phyloP scores from a whole-genome alignment of 2,329 filamentous ascomycete genomes.

The Aulographum hederae region DNA sequence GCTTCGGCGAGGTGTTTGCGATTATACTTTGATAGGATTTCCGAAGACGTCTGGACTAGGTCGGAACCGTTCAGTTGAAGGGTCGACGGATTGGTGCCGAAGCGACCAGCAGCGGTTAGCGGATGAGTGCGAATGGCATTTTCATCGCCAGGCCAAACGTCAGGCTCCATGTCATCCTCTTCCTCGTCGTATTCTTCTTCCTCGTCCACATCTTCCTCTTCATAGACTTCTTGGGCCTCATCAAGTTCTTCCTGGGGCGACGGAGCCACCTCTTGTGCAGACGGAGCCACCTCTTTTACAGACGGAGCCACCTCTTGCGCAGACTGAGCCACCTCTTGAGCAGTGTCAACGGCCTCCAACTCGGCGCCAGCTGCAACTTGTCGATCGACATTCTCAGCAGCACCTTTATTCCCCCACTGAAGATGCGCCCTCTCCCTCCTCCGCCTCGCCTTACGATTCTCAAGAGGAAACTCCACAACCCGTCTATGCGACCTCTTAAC shows the following conservation, averaged over 20 bases:
- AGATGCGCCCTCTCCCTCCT: conserved; percentile 4
- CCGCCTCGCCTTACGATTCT: conserved; percentile 15
- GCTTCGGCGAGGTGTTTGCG: conserved; percentile 53
- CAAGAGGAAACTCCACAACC: too few species aligned
- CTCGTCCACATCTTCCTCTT: conserved; percentile 9
- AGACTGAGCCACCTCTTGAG: conserved; percentile 11
- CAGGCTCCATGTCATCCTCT: conserved; percentile 5
- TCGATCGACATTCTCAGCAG: conserved; percentile 13
- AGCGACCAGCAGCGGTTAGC: conserved; percentile 56
- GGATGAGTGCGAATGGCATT: conserved; percentile 47
- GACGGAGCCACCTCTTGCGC: too few species aligned
- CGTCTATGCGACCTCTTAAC: too few species aligned
- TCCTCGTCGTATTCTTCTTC: conserved; percentile 3
- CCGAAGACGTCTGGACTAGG: conserved; percentile 50
- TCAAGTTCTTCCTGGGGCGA: too few species aligned
- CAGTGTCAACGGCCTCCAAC: conserved; percentile 15
- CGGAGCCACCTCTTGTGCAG: conserved; percentile 12
- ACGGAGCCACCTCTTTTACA: conserved; percentile 11
- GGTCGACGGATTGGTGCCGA: conserved; percentile 54
- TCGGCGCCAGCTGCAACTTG: conserved; percentile 12
- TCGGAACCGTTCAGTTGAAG: conserved; percentile 53
- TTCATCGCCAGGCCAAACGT: conserved; percentile 7
- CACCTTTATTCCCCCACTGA: not conserved
- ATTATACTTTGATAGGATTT: conserved; percentile 48
- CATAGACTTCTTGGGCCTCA: conserved; percentile 12